Conservation (phyloP, 1,139 yeast species). For the Fermentozyma sake region DNA sequence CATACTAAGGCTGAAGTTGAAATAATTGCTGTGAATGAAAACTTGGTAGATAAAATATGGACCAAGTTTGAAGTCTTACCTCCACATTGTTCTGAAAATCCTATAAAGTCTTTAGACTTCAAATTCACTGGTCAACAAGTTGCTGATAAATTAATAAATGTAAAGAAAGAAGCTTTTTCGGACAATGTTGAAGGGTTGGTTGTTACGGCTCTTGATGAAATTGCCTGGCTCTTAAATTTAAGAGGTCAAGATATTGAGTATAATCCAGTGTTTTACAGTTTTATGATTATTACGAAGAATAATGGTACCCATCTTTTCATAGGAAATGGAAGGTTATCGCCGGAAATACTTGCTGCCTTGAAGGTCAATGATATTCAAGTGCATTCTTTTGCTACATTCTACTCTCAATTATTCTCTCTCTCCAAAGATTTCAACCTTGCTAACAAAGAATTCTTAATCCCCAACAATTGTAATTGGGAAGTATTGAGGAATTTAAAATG, state of each 20-base stretch:
- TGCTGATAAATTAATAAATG: conserved; percentile 39
- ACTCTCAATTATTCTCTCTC: conserved; percentile 44
- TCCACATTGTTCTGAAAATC: conserved; percentile 30
- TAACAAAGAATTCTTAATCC: conserved; percentile 48
- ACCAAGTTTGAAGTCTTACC: conserved; percentile 47
- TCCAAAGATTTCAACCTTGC: conserved; percentile 40
- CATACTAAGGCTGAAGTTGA: conserved; percentile 43
- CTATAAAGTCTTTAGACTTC: conserved; percentile 40
- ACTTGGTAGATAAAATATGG: conserved; percentile 82
- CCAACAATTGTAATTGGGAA: conserved; percentile 79
- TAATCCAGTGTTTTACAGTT: conserved; percentile 89
- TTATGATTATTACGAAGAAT: conserved; percentile 55
- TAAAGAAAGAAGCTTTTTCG: conserved; percentile 39
- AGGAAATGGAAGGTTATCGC: conserved; percentile 27
- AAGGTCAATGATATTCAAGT: conserved; percentile 39
- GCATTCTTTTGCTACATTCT: conserved; percentile 52
- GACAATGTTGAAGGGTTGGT: conserved; percentile 46
- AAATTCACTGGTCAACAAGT: conserved; percentile 48
- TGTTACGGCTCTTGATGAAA: conserved; percentile 77
- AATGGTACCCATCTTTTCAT: conserved; percentile 53
- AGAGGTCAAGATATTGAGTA: conserved; percentile 82
- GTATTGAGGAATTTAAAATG: conserved; percentile 52
- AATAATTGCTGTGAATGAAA: conserved; percentile 60
- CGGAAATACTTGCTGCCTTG: conserved; percentile 18
- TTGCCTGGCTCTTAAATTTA: conserved; percentile 88